Evolutionary conservation across 2,329 filamentous ascomycete genomes (phyloP), one percentile per base, ranked within the genome.

Genomic region (Penicillium sumatraense): DNA sequence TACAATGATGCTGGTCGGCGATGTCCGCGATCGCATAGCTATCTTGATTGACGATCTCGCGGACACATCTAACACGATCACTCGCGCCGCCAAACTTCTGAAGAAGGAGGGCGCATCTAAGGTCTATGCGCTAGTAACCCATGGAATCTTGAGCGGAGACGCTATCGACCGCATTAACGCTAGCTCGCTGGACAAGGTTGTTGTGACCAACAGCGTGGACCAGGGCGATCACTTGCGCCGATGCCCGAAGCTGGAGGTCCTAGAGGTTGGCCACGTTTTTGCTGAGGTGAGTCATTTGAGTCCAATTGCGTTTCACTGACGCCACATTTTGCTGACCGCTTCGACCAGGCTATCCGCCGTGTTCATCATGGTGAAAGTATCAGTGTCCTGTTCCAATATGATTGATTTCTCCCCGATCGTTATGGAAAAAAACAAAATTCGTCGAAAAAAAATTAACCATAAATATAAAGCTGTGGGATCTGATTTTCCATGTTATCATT

Each of bases 321-420:
- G 42, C 24, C 26, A 33, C 31, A 53, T 67, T 42, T n/a, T 42
- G 57, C 66, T 68, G 58, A 54, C 69, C 73, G 60, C 73, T 55
- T 42, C 38, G n/a, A 54, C 64, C 16, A 87, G 85, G 86, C 95
- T 48, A 97, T 98, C 66, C 89, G 95, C 60, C 87, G 95, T 60
- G 93, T 98, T 56, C 95, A 99, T 77, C 93, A 98, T 75, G 95
- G 95, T 68, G 95, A 99, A 80, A 96, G 91, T 69, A 96, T 99
- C 77, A 96, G 92, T 73, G 91, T 95, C 58, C 83, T 99, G 49
- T 99, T 99, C 77, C 89, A 92, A 72, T 89, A 91, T 75, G 89
- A 91, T 72, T 92, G 73, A 72, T 53, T 40, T 55, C n/a, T 11
- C 49, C 27, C 13, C 33, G 21, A 23, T 40, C 38, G 14, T 50